phyloP scores from a whole-genome alignment of 2,329 filamentous ascomycete species.

The Curvularia verruculosa region DNA sequence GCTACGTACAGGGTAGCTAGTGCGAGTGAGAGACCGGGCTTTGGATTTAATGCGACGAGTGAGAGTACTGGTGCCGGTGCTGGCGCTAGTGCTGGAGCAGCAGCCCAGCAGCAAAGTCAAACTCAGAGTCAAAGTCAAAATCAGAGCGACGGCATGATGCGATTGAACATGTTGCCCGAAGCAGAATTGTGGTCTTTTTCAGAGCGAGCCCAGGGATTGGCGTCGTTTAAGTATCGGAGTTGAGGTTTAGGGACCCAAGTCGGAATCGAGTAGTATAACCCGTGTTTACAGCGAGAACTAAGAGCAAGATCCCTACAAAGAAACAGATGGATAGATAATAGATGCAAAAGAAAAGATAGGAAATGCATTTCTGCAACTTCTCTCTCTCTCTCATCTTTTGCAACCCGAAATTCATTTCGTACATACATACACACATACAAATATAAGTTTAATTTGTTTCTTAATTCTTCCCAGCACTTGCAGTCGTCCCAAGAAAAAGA shows the following conservation, averaged over 20 bases:
- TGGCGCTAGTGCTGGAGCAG: background rate
- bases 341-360: too few relatives aligned
- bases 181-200: conserved; percentile 8
- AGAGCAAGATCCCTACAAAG: too few relatives aligned
- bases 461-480: too few relatives aligned
- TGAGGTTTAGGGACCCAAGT: background rate
- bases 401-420: too few relatives aligned
- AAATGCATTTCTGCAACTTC: too few relatives aligned
- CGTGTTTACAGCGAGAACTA: too few relatives aligned
- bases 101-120: background rate
- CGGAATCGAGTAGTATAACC: too few relatives aligned
- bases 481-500: too few relatives aligned
- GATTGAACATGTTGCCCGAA: background rate
- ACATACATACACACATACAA: too few relatives aligned
- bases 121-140: background rate
- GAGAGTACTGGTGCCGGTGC: background rate
- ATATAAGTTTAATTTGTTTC: too few relatives aligned
- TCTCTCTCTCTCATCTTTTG: too few relatives aligned
- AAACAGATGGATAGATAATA: too few relatives aligned
- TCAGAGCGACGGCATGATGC: background rate
- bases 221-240: conserved; percentile 4
- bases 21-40: background rate
- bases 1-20: background rate
- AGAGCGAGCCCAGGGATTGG: background rate
- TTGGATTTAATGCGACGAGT: background rate